Evolutionary conservation across 257 asterid genomes (phyloP).

Genomic region (Verbena officinalis): DNA sequence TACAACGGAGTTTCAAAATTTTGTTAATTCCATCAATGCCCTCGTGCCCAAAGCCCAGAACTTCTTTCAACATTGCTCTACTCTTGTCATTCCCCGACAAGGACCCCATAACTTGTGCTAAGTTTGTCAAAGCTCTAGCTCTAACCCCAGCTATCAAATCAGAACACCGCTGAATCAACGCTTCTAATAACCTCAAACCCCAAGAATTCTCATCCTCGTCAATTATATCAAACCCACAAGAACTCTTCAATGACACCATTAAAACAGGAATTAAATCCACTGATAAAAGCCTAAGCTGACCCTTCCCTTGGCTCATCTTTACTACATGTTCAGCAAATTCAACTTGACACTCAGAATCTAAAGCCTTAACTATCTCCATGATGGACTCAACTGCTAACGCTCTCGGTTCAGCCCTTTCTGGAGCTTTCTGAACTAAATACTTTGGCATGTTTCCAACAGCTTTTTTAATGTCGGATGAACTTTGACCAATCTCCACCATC

Average conservation of each 20-base stretch:
- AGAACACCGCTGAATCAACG: constrained; percentile 78
- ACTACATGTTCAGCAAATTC: constrained; percentile 67
- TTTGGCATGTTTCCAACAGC: constrained; percentile 78
- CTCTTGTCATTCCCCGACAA: constrained; percentile 52
- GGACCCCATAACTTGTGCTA: constrained; percentile 67
- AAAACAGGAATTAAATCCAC: constrained; percentile 71
- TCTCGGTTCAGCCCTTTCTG: constrained; percentile 85
- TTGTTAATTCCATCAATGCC: constrained; percentile 47
- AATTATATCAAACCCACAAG: constrained; percentile 49
- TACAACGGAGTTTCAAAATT: constrained; percentile 63
- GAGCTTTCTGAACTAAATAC: constrained; percentile 74
- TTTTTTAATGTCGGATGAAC: constrained; percentile 50
- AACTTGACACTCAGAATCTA: constrained; percentile 59
- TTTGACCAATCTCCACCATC: constrained; percentile 58
- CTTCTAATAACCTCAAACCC: constrained; percentile 68
- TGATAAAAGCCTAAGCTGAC: constrained; percentile 76
- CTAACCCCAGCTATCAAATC: constrained; percentile 74
- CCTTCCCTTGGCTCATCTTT: constrained; percentile 84
- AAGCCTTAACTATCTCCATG: constrained; percentile 65
- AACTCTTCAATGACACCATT: constrained; percentile 52
- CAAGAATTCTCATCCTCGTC: constrained; percentile 48
- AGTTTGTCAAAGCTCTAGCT: constrained; percentile 78
- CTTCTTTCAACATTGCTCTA: constrained; percentile 52
- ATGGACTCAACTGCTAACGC: constrained; percentile 83
- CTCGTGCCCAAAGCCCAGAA: constrained; percentile 56